Evolutionary conservation across 1,284 basidiomycete genomes (phyloP).

Genomic region (Golubevia pallescens): DNA sequence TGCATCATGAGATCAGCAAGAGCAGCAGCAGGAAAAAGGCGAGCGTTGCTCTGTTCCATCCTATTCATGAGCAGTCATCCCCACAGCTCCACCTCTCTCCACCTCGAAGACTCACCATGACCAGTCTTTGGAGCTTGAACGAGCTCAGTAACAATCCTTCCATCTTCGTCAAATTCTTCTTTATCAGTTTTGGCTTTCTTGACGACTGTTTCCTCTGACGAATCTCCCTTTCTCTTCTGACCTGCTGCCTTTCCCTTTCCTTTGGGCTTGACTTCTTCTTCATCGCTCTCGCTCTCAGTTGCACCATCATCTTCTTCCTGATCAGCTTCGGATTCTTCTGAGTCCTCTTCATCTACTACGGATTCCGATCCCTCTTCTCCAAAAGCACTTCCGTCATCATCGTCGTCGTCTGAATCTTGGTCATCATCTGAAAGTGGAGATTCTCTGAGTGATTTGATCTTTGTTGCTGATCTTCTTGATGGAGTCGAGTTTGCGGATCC

Average conservation of each 20-base stretch:
- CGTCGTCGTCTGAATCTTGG: slow-evolving; percentile 7
- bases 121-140: slow-evolving; percentile 80
- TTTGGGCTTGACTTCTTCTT: too few species aligned
- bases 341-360: slow-evolving; percentile 6
- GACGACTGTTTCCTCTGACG: slow-evolving; percentile 38
- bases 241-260: neutral
- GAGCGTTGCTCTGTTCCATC: neutral
- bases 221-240: slow-evolving; percentile 4
- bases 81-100: neutral
- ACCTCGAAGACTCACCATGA: slow-evolving; percentile 71
- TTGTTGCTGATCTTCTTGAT: neutral
- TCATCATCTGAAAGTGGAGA: slow-evolving; percentile 7
- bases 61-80: neutral
- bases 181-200: slow-evolving; percentile 64
- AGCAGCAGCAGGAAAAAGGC: neutral
- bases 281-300: slow-evolving; percentile 1
- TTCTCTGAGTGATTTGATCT: neutral
- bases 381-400: slow-evolving; percentile 4
- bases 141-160: slow-evolving; percentile 74
- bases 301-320: slow-evolving; percentile 29
- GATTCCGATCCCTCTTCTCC: slow-evolving; percentile 6
- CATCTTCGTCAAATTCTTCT: slow-evolving; percentile 69
- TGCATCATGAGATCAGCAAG: neutral
- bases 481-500: too few species aligned
- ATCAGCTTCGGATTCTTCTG: slow-evolving; percentile 18